Base-by-base conservation (phyloP, 2,329 filamentous ascomycete genomes). In the Monosporascus ibericus region DNA sequence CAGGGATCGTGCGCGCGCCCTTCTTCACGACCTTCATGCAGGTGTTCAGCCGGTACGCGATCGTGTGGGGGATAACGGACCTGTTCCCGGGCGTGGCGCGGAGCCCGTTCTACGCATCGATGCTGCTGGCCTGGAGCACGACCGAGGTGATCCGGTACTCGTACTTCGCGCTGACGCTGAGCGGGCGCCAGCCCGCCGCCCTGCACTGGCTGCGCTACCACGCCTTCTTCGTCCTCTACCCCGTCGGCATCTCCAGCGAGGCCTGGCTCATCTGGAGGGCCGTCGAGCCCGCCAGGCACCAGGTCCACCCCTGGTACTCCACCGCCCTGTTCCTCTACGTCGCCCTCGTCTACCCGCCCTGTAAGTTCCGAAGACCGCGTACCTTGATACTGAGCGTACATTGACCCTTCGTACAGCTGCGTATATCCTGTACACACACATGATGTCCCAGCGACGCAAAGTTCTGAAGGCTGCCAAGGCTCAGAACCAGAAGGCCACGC, bases 131-230 rank as follows among this genome's bases (percentile, higher is more conserved):
- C 34, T 97, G 94, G 92, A 87, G 84, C 58, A 70, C 90, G 54
- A 96, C 94, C 55, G 94, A 99, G 74, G 88, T 96, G 50, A 87
- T 96, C 63, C 86, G 94, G 51, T 99, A 99, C 79, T 81, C 83
- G 47, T 99, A 89, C 78, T 97, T 97, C 68, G 87, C 88, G 37
- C 78, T 91, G 63, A 84, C 83, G 61, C 80, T 94, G 39, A 55
- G 34, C 73, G 72, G 54, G 81, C 87, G 40, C 27, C 55, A 52
- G 30, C 89, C 91, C 0, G 68, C 64, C 1, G 74, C 78, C 54
- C 79, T 96, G 66, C 84, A 83, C 38, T 95, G 90, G 88, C 75
- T 95, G 70, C 79, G 91, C 62, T 92, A 96, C 72, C 96, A 95
- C 70, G 91, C 89, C 7, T 99, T 99, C 73, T 90, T 90, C 63